Base-by-base conservation (phyloP, 2,329 filamentous ascomycete species). In the Talaromyces sp. region DNA sequence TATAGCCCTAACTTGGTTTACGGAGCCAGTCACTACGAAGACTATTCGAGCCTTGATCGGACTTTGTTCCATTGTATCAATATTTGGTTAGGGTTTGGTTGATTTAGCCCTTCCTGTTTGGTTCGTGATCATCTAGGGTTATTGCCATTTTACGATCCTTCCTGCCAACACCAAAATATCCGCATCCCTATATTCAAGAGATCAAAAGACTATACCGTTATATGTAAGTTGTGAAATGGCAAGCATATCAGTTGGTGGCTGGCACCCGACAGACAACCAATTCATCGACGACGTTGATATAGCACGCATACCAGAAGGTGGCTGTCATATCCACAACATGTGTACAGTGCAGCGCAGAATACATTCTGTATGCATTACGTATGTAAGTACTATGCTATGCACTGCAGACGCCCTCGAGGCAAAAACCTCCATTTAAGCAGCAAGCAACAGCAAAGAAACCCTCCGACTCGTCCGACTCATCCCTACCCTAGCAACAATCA, bases 251-350 rank as follows among this genome's bases (percentile, higher is more conserved):
- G 13, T 3, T 38, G 25, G 60, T 66, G 59, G 64, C 64, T 63
- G 64, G 64, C 11, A 38, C n/a, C 7, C n/a, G 15, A n/a, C 43
- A n/a, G 7, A 4, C 15, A 27, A 53, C 10, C 43, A 47, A 58
- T 19, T 40, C 13, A 58, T 40, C 31, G 2, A 19, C 47, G n/a
- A 19, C 31, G 58, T 36, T 31, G 59, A 49, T 51, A 47, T 62
- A 43, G 13, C 34, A 34, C 34, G 53, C 64, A 63, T 62, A 59
- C 64, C 64, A 36, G 60, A 58, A 47, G 40, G 64, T 65, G 64
- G 64, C 64, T 65, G 49, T 62, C 64, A 59, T 38, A 19, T 29
- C 13, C 11, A 19, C 7, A 62, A 53, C 60, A 63, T 66, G 64
- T 66, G 59, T 59, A 43, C 59, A 64, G 61, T 27, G 38, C 61